Evolutionary conservation across 2,329 filamentous ascomycete species (phyloP).

Genomic region (Paraphoma chrysanthemicola): DNA sequence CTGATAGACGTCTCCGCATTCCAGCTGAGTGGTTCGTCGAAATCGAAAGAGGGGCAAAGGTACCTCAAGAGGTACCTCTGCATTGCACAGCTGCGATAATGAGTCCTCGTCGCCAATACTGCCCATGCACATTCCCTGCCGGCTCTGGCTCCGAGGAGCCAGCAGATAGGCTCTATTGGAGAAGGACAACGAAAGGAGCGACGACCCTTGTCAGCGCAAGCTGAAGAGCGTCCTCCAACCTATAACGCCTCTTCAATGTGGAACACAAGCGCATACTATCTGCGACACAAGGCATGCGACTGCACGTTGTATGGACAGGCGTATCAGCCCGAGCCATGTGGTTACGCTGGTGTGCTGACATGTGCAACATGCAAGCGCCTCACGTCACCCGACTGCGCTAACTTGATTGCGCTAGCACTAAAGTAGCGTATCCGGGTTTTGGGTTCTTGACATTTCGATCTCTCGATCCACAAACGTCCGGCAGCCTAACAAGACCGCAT

Average conservation of each 20-base stretch:
- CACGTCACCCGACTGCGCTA: conserved; percentile 14
- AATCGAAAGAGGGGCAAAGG: not conserved
- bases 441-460: conserved; percentile 17
- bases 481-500: conserved; percentile 12
- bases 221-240: not conserved
- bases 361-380: not conserved
- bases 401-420: conserved; percentile 4
- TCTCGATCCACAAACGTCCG: conserved; percentile 19
- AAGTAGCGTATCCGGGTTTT: conserved; percentile 9
- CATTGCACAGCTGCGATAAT: conserved; percentile 1
- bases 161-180: not conserved
- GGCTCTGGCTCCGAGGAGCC: not conserved
- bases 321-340: conserved; percentile 24
- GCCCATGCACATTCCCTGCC: not conserved
- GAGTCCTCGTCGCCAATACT: conserved; percentile 1
- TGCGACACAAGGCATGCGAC: not conserved
- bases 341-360: conserved; percentile 13
- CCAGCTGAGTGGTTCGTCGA: conserved; percentile 4
- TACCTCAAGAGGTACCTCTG: not conserved
- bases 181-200: not conserved
- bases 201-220: not conserved
- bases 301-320: conserved; percentile 7
- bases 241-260: not conserved
- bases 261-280: not conserved
- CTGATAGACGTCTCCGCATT: conserved; percentile 3